Evolutionary conservation across 345 rosid genomes (phyloP).

Genomic region (Toxicodendron radicans): DNA sequence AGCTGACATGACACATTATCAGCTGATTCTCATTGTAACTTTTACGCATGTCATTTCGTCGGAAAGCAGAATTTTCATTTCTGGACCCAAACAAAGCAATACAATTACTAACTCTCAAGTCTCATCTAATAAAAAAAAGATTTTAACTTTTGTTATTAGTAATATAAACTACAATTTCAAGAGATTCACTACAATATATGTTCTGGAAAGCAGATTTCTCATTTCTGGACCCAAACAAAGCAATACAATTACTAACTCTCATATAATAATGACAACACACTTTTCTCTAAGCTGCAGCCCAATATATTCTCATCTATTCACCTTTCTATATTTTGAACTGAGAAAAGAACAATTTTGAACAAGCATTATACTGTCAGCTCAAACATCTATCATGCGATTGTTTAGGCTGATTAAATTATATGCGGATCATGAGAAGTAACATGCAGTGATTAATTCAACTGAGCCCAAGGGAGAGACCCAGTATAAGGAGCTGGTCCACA

Average conservation of each 20-base stretch:
- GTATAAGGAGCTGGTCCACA: constrained; percentile 74
- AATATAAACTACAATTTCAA: not conserved
- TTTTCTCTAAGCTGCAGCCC: not conserved
- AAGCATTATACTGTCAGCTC: constrained; percentile 1
- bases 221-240: not conserved
- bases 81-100: too few species aligned
- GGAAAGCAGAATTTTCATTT: too few species aligned
- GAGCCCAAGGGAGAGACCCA: constrained; percentile 81
- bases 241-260: not conserved
- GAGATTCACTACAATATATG: not conserved
- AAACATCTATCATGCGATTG: constrained; percentile 2
- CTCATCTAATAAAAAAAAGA: too few species aligned
- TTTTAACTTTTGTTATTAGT: too few species aligned
- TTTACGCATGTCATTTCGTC: not conserved
- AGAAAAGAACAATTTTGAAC: not conserved
- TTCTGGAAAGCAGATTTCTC: not conserved
- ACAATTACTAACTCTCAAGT: too few species aligned
- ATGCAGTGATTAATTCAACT: not conserved
- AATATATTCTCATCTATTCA: not conserved
- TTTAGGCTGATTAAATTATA: constrained; percentile 2
- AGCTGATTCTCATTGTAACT: too few species aligned
- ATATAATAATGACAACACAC: not conserved
- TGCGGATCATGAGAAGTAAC: not conserved
- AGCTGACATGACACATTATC: not conserved
- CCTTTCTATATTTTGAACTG: not conserved